Evolutionary conservation across 2,329 filamentous ascomycete species (phyloP).

Genomic region (Fusarium papillatum): DNA sequence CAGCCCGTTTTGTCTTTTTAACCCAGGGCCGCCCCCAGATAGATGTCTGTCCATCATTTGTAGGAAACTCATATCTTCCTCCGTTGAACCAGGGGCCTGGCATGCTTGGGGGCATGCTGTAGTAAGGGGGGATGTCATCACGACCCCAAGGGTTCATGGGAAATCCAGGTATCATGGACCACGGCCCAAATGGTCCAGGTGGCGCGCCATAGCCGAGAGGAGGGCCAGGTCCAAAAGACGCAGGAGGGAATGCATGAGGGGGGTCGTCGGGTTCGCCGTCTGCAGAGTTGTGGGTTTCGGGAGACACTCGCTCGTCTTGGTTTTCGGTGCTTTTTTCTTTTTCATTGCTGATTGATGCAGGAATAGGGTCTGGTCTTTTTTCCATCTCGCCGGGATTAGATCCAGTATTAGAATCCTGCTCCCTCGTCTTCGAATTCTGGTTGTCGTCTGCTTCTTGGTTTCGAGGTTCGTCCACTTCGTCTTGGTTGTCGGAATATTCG

Average conservation of each 20-base stretch:
- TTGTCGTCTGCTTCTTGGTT: slow-evolving; percentile 18
- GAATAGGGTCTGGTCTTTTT: background rate
- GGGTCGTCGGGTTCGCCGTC: background rate
- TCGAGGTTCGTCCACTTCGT: slow-evolving; percentile 20
- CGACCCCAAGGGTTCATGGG: slow-evolving; percentile 32
- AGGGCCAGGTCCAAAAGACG: background rate
- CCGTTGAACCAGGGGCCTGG: slow-evolving; percentile 20
- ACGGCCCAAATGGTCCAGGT: slow-evolving; percentile 20
- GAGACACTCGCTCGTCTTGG: background rate
- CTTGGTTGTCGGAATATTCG: slow-evolving; percentile 34
- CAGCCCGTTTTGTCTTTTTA: slow-evolving; percentile 30
- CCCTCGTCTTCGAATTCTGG: background rate
- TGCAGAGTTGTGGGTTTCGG: background rate
- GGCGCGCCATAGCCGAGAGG: slow-evolving; percentile 4
- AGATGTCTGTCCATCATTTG: slow-evolving; percentile 46
- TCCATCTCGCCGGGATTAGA: background rate
- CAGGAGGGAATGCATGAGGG: background rate
- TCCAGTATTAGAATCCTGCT: background rate
- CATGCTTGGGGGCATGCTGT: slow-evolving; percentile 29
- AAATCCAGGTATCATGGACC: slow-evolving; percentile 26
- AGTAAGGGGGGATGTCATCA: slow-evolving; percentile 38
- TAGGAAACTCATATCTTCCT: slow-evolving; percentile 50
- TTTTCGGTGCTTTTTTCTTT: background rate
- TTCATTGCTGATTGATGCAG: background rate
- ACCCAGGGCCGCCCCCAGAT: slow-evolving; percentile 49